phyloP scores from a whole-genome alignment of 257 asterid genomes.

The Nicotiana benthamiana region DNA sequence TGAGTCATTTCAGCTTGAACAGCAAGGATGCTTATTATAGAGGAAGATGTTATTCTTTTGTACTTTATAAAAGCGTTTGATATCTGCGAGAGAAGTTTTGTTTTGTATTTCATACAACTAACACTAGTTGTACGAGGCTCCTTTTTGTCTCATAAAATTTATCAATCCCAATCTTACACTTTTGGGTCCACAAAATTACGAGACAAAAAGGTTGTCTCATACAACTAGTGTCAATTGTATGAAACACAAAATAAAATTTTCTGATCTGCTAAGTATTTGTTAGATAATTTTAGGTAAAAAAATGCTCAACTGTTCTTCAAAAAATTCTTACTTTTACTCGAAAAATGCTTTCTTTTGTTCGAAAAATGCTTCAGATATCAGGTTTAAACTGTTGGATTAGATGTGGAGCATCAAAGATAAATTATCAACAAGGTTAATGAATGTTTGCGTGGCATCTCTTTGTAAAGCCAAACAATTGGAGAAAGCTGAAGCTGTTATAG shows the following conservation, averaged over 20 bases:
- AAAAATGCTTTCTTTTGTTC: neutral
- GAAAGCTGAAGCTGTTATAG: conserved; percentile 1
- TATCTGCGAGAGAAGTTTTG: too few species aligned
- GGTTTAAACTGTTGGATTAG: neutral
- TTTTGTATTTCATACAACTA: too few species aligned
- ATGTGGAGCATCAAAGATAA: neutral
- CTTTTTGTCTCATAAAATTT: too few species aligned
- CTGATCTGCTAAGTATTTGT: neutral
- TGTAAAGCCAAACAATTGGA: neutral
- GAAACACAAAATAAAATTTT: too few species aligned
- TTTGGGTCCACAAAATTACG: too few species aligned
- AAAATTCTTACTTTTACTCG: too few species aligned
- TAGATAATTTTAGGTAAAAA: neutral
- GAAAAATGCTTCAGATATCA: neutral
- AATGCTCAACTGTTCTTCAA: neutral
- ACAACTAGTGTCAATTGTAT: too few species aligned
- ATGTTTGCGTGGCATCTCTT: neutral
- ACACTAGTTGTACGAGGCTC: too few species aligned
- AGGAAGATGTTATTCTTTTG: neutral
- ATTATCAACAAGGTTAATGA: conserved; percentile 6
- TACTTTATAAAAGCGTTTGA: neutral
- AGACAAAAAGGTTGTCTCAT: too few species aligned
- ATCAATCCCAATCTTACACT: too few species aligned
- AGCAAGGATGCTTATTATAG: neutral
- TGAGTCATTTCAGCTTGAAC: neutral